phyloP scores from a whole-genome alignment of 106 monocot genomes.

The Narthecium ossifragum region DNA sequence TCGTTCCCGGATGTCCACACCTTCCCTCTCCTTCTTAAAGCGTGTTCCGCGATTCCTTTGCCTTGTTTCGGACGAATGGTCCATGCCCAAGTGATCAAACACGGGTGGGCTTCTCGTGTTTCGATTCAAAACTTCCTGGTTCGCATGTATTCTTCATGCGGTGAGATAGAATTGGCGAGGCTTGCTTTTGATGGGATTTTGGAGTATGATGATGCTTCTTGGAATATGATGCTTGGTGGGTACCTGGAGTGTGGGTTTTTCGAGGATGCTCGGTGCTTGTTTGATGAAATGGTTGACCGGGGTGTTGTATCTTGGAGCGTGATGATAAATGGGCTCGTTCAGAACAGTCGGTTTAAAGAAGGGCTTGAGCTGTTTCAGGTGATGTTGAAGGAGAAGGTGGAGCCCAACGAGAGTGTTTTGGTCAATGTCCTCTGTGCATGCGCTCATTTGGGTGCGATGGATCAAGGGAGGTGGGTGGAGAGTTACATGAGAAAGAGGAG shows the following conservation, averaged over 20 bases:
- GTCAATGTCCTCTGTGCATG: conserved; percentile 22
- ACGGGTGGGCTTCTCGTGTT: not conserved
- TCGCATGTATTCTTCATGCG: conserved; percentile 18
- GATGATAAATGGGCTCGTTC: conserved; percentile 32
- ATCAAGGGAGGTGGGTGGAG: conserved; percentile 23
- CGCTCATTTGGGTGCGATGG: conserved; percentile 24
- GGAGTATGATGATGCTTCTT: conserved; percentile 10
- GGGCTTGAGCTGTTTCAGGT: conserved; percentile 20
- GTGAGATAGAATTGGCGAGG: conserved; percentile 5
- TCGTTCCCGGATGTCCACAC: not conserved
- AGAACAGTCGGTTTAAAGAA: conserved; percentile 15
- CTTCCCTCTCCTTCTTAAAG: conserved; percentile 10
- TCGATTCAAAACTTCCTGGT: conserved; percentile 22
- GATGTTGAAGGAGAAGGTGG: conserved; percentile 24
- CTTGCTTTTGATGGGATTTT: conserved; percentile 16
- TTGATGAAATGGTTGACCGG: conserved; percentile 17
- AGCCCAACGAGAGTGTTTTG: conserved; percentile 26
- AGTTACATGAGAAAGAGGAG: conserved; percentile 1
- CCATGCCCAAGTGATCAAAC: conserved; percentile 8
- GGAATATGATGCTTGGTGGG: conserved; percentile 27
- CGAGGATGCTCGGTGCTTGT: conserved; percentile 21
- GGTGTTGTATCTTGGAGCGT: conserved; percentile 32
- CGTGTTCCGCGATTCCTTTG: not conserved
- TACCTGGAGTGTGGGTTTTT: conserved; percentile 23
- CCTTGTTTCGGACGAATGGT: conserved; percentile 2